These are phyloP conservation scores for Globisporangium irregulare DNA, from an alignment of 352 stramenopile genomes.

Conservation along the genomic window DNA sequence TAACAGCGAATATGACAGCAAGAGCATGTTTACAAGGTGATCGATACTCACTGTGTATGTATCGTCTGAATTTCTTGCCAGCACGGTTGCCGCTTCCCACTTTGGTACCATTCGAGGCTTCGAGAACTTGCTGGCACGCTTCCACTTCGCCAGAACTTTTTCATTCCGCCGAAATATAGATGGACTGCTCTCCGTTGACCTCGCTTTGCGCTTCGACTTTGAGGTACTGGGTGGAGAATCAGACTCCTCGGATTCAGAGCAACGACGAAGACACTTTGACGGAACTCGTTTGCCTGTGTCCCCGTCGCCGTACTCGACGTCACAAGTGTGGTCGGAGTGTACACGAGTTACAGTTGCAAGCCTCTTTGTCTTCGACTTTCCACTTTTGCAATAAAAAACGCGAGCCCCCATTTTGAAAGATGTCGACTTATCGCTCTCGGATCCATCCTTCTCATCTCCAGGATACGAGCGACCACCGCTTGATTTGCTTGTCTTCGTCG, in stretches of 20 bases:
- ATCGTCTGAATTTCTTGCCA: conserved; percentile 33
- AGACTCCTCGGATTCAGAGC: conserved; percentile 37
- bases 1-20: conserved; percentile 10
- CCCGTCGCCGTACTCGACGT: conserved; percentile 59
- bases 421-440: not conserved
- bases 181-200: conserved; percentile 8
- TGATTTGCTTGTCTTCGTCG: not conserved
- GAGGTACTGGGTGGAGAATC: not conserved
- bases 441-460: not conserved
- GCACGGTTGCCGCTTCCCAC: conserved; percentile 29
- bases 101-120: conserved; percentile 25
- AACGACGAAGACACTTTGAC: conserved; percentile 18
- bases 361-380: conserved; percentile 27
- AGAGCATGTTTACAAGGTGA: not conserved
- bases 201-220: not conserved
- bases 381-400: conserved; percentile 41
- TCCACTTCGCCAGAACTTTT: conserved; percentile 32
- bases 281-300: conserved; percentile 39
- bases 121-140: conserved; percentile 37
- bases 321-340: conserved; percentile 53
- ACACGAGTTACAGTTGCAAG: conserved; percentile 32
- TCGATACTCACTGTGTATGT: conserved; percentile 34
- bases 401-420: conserved; percentile 25
- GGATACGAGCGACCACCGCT: not conserved
- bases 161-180: conserved; percentile 29